Evolutionary conservation across 768 basidiomycete species (phyloP), one percentile per base, ranked within the genome.

Genomic region (Pleurotus citrinopileatus): DNA sequence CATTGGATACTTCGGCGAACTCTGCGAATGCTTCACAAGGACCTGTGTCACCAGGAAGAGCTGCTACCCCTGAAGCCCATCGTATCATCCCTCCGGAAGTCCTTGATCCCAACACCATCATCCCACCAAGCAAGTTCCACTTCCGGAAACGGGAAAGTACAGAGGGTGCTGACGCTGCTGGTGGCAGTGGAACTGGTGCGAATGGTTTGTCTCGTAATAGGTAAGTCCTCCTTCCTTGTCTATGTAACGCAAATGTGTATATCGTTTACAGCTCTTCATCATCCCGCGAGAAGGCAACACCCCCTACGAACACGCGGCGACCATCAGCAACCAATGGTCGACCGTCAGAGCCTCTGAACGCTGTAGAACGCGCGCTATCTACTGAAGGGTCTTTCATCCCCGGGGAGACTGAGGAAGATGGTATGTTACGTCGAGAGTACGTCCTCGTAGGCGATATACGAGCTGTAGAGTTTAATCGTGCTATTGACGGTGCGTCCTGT

Each of bases 401-500:
- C 9, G 90, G 90, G 2, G 89, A 92, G 66, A 88, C 86, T 0
- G 90, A 91, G 62, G 89, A 92, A 63, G 89, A 91, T 63, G 88
- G 88, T 0, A 73, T 86, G 46, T 75, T 92, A 45, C 79, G 87
- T 50, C 80, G 84, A 57, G 96, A 98, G 63, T 99, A 99, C 61
- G 96, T 98, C 0, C 81, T 99, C 1, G 91, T 98, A 1, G 94
- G 89, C 38, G 94, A 99, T 67, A 83, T 81, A 52, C 79, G 87
- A 46, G 91, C 91, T 1, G 89, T 98, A 2, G 95, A 98, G 65
- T 92, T 98, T 66, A 93, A 92, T 65, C 83, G 84, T 13, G 82
- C 93, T 2, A 88, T 96, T 1, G 96, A 98, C 73, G 95, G 95
- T 90, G 57, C 61, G 84, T 67, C 15, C 22, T 23, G n/a, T n/a